A percentile compares a stretch with the other conserved stretches of the same genome.
phyloP scores from a whole-genome alignment of 2,329 filamentous ascomycete species.

The Shiraia bambusicola region DNA sequence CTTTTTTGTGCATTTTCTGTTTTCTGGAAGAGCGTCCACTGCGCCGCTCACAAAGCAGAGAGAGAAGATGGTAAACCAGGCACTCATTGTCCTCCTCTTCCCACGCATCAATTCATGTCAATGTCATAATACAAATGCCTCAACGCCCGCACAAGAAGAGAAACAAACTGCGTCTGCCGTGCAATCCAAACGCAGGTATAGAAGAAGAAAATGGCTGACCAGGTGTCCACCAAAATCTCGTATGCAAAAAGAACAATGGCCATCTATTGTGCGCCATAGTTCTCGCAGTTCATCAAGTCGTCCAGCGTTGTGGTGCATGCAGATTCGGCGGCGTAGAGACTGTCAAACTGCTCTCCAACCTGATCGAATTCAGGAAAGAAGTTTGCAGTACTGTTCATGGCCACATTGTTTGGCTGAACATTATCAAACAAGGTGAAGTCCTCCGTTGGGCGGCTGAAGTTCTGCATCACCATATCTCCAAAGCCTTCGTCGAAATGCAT shows the following conservation, averaged over 20 bases:
- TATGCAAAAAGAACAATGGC: constrained; percentile 14
- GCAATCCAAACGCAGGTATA: constrained; percentile 15
- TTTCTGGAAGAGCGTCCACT: constrained; percentile 16
- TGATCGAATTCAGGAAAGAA: constrained; percentile 45
- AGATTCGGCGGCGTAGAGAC: constrained; percentile 28
- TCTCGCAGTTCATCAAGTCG: constrained; percentile 31
- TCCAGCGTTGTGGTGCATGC: constrained; percentile 34
- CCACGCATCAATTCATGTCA: constrained; percentile 14
- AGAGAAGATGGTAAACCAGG: constrained; percentile 15
- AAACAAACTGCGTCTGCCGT: constrained; percentile 6
- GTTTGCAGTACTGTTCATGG: constrained; percentile 28
- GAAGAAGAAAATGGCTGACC: constrained; percentile 19
- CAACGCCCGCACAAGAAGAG: constrained; percentile 19
- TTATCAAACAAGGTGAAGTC: constrained; percentile 65
- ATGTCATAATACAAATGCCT: constrained; percentile 18
- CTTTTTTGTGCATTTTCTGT: constrained; percentile 41
- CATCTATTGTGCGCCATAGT: constrained; percentile 23
- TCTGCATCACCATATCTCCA: constrained; percentile 47
- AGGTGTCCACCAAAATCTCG: constrained; percentile 22
- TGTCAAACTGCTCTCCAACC: constrained; percentile 45
- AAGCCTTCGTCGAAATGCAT: constrained; percentile 66
- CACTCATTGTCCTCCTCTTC: constrained; percentile 18
- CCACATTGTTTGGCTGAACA: constrained; percentile 24
- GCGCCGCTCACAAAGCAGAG: constrained; percentile 21
- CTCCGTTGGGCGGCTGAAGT: constrained; percentile 37